phyloP scores from a whole-genome alignment of 352 stramenopile species.

The Phytophthora aleatoria region DNA sequence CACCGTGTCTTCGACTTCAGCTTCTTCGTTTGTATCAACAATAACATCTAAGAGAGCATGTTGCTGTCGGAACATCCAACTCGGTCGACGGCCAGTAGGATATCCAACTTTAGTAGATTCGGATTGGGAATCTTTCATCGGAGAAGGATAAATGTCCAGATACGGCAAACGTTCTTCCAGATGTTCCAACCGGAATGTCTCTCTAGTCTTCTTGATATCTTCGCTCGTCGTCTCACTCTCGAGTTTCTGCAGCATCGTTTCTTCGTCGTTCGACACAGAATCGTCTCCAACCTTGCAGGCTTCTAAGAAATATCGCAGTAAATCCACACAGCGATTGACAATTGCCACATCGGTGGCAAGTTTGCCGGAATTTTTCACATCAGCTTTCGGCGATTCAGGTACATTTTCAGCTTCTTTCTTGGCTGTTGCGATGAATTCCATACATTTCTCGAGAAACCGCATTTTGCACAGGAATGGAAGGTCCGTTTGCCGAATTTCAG shows the following conservation, averaged over 20 bases:
- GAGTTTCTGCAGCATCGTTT: slow-evolving; percentile 7
- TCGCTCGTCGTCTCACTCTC: slow-evolving; percentile 10
- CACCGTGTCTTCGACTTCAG: slow-evolving; percentile 12
- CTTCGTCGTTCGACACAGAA: slow-evolving; percentile 9
- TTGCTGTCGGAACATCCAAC: slow-evolving; percentile 70
- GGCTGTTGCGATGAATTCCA: slow-evolving; percentile 41
- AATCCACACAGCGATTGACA: slow-evolving; percentile 70
- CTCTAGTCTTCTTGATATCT: background rate
- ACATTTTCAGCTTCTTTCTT: slow-evolving; percentile 29
- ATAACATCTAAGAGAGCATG: slow-evolving; percentile 58
- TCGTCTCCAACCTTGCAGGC: slow-evolving; percentile 37
- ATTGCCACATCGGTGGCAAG: slow-evolving; percentile 13
- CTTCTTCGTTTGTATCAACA: slow-evolving; percentile 48
- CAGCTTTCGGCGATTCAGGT: background rate
- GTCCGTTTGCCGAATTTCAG: slow-evolving; percentile 32
- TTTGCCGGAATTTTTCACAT: slow-evolving; percentile 3
- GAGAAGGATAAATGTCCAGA: slow-evolving; percentile 68
- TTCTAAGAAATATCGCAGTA: slow-evolving; percentile 74
- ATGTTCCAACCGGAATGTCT: slow-evolving; percentile 43
- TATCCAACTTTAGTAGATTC: slow-evolving; percentile 13
- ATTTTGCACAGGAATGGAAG: slow-evolving; percentile 41
- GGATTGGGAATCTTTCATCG: slow-evolving; percentile 51
- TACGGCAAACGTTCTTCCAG: slow-evolving; percentile 62
- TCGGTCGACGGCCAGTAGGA: slow-evolving; percentile 47
- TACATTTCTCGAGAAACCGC: slow-evolving; percentile 67